Base-by-base conservation (phyloP, 192 early-diverging fungal species). In the Pilobolus umbonatus region DNA sequence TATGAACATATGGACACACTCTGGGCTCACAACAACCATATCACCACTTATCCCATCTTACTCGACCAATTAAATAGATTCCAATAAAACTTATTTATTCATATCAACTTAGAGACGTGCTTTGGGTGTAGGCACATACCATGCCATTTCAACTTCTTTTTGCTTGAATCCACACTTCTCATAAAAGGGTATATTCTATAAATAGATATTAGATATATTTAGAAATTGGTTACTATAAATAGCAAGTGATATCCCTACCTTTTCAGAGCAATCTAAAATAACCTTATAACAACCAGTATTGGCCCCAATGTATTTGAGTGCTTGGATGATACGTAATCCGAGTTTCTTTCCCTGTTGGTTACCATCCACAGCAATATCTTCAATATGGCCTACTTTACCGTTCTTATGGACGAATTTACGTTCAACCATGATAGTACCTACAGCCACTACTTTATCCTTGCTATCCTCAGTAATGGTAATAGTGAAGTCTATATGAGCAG, bases 301-400 rank as follows among this genome's bases (percentile, higher is more conserved):
- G 19, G 82, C 75, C n/a, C 88, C 89, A 76, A 92, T 89, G 49
- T 83, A 76, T 65, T 88, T 93, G 26, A 93, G 71, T 4, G 89
- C 88, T 65, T 93, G 84, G 57, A 93, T 93, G 47, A 93, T 77
- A 22, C 77, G 56, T 25, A 79, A 62, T 14, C 78, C 81, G n/a
- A 80, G 57, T 57, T 81, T 82, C 59, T 78, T 83, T 35, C 80
- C 83, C 53, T 78, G 81, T 52, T 82, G 80, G 55, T 78, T 76
- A 7, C 57, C 69, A 29, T 82, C 74, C 14, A 85, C 81, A 8
- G 78, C 83, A 65, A 79, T 85, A 67, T 86, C 88, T 61, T 93
- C 91, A 62, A 91, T 93, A 55, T 92, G 90, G 0, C 90, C 90
- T 28, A 88, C 85, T 28, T 92, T 43, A 0, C 91, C 91, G 38